phyloP scores from a whole-genome alignment of 495 filamentous ascomycete species.

The Letharia lupina region DNA sequence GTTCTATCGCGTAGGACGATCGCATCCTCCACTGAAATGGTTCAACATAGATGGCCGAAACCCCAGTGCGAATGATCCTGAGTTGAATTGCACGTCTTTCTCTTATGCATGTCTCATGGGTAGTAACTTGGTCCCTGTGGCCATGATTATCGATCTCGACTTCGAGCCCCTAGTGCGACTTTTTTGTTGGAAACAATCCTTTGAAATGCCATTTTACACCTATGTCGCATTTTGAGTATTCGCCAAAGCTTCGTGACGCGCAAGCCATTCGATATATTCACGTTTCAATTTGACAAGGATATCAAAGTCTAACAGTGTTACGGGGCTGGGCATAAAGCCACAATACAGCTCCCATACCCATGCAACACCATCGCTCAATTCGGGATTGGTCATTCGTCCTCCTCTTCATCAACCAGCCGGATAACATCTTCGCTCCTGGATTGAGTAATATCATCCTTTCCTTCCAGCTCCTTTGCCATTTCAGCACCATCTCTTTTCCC shows the following conservation, averaged over 20 bases:
- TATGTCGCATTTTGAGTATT: not conserved
- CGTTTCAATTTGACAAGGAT: not conserved
- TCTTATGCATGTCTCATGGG: not conserved
- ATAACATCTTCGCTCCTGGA: constrained; percentile 11
- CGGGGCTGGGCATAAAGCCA: not conserved
- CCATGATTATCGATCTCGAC: not conserved
- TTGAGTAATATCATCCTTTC: constrained; percentile 13
- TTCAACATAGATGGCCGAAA: not conserved
- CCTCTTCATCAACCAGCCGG: constrained; percentile 17
- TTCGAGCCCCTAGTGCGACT: not conserved
- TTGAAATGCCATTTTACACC: not conserved
- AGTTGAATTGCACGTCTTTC: not conserved
- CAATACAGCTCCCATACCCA: not conserved
- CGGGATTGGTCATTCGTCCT: constrained; percentile 3
- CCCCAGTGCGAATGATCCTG: not conserved
- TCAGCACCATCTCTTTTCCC: constrained; percentile 70
- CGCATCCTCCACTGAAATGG: not conserved
- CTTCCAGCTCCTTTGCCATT: constrained; percentile 58
- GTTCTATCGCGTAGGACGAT: not conserved
- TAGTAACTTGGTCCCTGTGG: not conserved
- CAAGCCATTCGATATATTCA: not conserved
- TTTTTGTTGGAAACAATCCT: not conserved
- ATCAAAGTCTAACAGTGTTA: not conserved
- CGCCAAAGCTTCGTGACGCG: not conserved
- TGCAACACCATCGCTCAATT: constrained; percentile 8